A percentile compares a stretch with the other conserved stretches of the same genome.
Evolutionary conservation across 2,329 filamentous ascomycete genomes (phyloP).

Genomic region (Aphanocladium album): DNA sequence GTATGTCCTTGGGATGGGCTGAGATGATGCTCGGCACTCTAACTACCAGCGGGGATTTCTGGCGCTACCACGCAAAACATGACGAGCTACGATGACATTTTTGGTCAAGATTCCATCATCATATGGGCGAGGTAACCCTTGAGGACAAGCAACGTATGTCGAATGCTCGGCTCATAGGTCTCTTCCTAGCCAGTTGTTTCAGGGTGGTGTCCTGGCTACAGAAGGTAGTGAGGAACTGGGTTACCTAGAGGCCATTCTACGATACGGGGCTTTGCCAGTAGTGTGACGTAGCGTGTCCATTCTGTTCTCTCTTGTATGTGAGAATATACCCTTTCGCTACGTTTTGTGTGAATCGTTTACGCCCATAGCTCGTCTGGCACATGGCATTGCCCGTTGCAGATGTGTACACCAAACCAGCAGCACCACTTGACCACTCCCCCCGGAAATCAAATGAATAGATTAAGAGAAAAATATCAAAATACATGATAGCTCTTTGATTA

Average conservation of each 20-base stretch:
- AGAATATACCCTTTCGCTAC: too few species aligned
- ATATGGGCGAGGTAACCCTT: background rate
- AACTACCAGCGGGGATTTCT: background rate
- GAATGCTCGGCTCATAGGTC: background rate
- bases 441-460: too few species aligned
- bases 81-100: background rate
- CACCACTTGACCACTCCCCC: too few species aligned
- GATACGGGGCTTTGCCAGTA: too few species aligned
- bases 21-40: constrained; percentile 18
- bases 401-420: too few species aligned
- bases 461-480: too few species aligned
- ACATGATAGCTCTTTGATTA: too few species aligned
- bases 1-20: constrained; percentile 22
- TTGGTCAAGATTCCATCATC: background rate
- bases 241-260: background rate
- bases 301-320: too few species aligned
- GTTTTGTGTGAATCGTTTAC: too few species aligned
- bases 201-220: background rate
- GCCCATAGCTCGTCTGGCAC: too few species aligned
- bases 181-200: background rate
- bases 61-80: background rate
- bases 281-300: too few species aligned
- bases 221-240: background rate
- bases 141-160: background rate
- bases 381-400: too few species aligned